These are phyloP conservation scores for Yamadazyma atmosphaerica DNA, from an alignment of 1,139 yeast genomes.

Conservation along the genomic window DNA sequence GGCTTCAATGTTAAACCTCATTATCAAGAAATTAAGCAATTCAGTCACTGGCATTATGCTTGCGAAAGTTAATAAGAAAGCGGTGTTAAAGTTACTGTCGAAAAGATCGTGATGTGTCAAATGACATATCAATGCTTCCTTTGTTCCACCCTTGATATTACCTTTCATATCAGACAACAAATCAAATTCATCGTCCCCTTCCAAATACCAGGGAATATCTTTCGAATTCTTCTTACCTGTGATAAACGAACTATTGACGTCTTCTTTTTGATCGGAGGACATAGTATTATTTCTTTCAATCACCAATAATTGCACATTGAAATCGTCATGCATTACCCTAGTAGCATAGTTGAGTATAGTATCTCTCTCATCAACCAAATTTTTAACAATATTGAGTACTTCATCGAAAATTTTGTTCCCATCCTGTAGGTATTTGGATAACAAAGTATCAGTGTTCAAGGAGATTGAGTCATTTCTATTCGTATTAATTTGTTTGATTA, in stretches of 20 bases:
- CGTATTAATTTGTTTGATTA: constrained; percentile 42
- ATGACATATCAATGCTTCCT: constrained; percentile 77
- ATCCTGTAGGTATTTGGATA: constrained; percentile 46
- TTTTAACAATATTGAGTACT: constrained; percentile 49
- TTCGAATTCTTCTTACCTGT: constrained; percentile 35
- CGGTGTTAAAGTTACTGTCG: constrained; percentile 68
- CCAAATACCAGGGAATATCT: constrained; percentile 77
- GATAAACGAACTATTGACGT: constrained; percentile 33
- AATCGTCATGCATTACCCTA: constrained; percentile 73
- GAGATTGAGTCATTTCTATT: constrained; percentile 48
- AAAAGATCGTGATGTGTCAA: constrained; percentile 75
- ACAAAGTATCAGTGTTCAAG: constrained; percentile 47
- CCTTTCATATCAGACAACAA: constrained; percentile 74
- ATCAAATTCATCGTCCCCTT: constrained; percentile 74
- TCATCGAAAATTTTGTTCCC: constrained; percentile 46
- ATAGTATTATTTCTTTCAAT: constrained; percentile 64
- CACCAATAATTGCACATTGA: constrained; percentile 59
- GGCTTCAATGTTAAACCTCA: constrained; percentile 71
- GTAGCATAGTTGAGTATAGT: constrained; percentile 71
- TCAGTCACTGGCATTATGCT: constrained; percentile 73
- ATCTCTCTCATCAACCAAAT: constrained; percentile 68
- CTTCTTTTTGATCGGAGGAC: constrained; percentile 34
- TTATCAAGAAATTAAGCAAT: constrained; percentile 59
- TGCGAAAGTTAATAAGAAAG: constrained; percentile 73
- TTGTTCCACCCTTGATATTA: constrained; percentile 81